Conservation (phyloP, 2,329 filamentous ascomycete species). For the Penicillium sp. region DNA sequence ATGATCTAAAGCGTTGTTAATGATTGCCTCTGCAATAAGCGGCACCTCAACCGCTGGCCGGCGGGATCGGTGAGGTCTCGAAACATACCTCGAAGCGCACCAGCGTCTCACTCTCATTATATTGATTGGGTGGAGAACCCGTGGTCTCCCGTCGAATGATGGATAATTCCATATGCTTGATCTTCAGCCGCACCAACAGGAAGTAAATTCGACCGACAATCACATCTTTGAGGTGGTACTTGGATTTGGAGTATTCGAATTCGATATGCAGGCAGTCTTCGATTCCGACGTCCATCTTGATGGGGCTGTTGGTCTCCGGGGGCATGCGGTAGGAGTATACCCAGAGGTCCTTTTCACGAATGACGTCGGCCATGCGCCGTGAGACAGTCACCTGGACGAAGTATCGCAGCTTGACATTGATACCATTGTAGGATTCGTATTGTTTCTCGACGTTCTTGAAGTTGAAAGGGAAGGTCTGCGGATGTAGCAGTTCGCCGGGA, state of each 20-base stretch:
- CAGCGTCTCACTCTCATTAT: constrained; percentile 98
- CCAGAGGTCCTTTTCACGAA: constrained; percentile 99
- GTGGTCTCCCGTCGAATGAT: constrained; percentile 97
- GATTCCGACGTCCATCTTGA: constrained; percentile 99
- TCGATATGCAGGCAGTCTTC: constrained; percentile 99
- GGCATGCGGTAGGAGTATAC: constrained; percentile 98
- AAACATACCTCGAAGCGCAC: constrained; percentile 82
- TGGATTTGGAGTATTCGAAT: constrained; percentile 98
- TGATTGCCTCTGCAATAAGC: constrained; percentile 30
- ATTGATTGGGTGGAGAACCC: constrained; percentile 94
- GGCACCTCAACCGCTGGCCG: background rate
- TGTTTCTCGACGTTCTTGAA: constrained; percentile 99
- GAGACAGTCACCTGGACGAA: constrained; percentile 97
- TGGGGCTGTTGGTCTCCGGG: constrained; percentile 94
- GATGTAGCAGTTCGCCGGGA: constrained; percentile 95
- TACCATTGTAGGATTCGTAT: constrained; percentile 99
- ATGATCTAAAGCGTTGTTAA: constrained; percentile 63
- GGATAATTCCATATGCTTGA: constrained; percentile 99
- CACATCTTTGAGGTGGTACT: constrained; percentile 98
- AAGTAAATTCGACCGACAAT: constrained; percentile 99
- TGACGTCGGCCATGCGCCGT: constrained; percentile 93
- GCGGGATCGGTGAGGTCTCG: background rate
- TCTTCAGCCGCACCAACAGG: constrained; percentile 92
- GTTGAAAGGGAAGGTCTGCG: constrained; percentile 98
- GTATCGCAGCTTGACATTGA: constrained; percentile 98